Evolutionary conservation across 2,329 filamentous ascomycete genomes (phyloP), one percentile per base, ranked within the genome.

Genomic region (Fusarium mundagurra): DNA sequence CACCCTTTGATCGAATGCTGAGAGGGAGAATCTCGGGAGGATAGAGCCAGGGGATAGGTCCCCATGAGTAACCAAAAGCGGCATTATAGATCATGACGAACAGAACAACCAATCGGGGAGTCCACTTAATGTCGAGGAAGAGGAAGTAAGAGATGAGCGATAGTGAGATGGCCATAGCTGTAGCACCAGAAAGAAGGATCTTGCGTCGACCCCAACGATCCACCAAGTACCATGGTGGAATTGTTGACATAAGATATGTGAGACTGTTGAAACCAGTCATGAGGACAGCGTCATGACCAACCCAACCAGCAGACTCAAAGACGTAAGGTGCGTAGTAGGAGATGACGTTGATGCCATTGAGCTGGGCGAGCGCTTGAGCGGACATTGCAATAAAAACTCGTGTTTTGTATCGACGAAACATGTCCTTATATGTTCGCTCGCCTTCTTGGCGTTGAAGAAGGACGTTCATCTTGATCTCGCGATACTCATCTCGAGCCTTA

Each of bases 51-150:
- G 96, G 96, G 71, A 99, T 97, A 3, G 96, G 96, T 24, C 96
- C 96, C 96, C 96, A 99, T 22, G 89, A 90, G 80, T 95, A 97
- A 54, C 96, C 96, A 82, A 98, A 99, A 13, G 96, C 93, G 10
- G 96, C 96, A 80, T 99, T 99, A 85, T 98, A 99, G 57, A 98
- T 92, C 93, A 98, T 98, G 80, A 99, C 96, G 79, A 97, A 97
- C 58, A 97, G 84, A 57, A 98, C 96, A 6, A 98, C 96, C 81
- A 98, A 84, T 12, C 89, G 93, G 8, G 93, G 95, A 5, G 96
- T 98, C 77, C 88, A 88, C 50, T 83, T 84, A 57, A 98, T 89
- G 78, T 98, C 93, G 72, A 98, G 90, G 84, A 93, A 97, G 78
- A 98, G 93, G 85, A 98, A 98, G 85, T 98, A 98, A 1, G 96